Base-by-base conservation (phyloP, 1,139 yeast species). In the Candida glucosophila region DNA sequence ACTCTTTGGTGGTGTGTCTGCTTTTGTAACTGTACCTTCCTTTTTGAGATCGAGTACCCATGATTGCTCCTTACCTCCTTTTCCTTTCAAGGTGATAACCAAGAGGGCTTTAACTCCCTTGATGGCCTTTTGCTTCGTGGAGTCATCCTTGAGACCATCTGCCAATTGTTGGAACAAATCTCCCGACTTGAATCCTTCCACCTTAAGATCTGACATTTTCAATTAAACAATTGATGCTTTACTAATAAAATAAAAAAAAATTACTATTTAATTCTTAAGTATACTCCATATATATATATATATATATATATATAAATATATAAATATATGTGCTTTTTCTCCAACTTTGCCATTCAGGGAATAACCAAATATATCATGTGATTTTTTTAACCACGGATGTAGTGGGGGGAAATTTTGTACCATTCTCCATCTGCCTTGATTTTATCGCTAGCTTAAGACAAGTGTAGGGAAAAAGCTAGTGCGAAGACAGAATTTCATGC, bases 31-130 rank as follows among this genome's bases (percentile, higher is more conserved):
- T 17, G 58, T 42, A 35, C 90, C 92, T 10, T 57, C 59, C 28
- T 74, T 61, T 58, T 80, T 80, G 44, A 78, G 70, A 52, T 82
- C 90, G 41, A 82, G 63, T 32, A 59, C 51, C 90, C 90, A 81
- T 12, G 77, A 62, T 48, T 73, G 71, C 29, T 70, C 67, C 54
- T 73, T 64, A 34, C 80, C 79, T 34, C 64, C 73, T 51, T 73
- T 73, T 64, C 74, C 77, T 61, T 73, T 76, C 46, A 82, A 67
- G 40, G 78, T 73, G 51, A 82, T 75, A 29, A 70, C 73, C 35
- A 82, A 73, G 22, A 70, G 54, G 21, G 86, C 79, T 44, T 75
- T 70, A 43, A 82, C 75, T 41, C 60, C 63, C 25, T 52, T 39
- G 31, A 66, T 44, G 30, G 73, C 67, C 49, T 66, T 60, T 40